Percentiles rank a stretch among this genome's conserved stretches.
phyloP scores from a whole-genome alignment of 163 green algal species.

The Picocystis sp. region DNA sequence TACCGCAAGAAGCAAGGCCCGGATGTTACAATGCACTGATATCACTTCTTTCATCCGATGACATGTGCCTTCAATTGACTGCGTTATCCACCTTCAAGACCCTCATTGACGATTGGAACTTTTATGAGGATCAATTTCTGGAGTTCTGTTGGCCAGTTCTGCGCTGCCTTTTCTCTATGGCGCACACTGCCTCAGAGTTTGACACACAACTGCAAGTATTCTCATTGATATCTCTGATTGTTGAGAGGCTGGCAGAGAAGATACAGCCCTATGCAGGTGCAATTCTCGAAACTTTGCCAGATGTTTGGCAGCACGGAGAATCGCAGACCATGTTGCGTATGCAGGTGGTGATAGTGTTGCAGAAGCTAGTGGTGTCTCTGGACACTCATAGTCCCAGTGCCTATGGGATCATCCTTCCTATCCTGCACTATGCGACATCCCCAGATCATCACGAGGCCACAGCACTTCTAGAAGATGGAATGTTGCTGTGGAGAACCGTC shows the following conservation, averaged over 20 bases:
- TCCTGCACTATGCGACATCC: constrained; percentile 28
- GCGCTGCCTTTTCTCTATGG: constrained; percentile 13
- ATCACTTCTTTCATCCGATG: constrained; percentile 12
- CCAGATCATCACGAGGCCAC: constrained; percentile 25
- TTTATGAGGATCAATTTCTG: constrained; percentile 22
- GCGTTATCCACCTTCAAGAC: constrained; percentile 20
- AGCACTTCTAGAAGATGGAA: constrained; percentile 74
- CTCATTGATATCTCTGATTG: constrained; percentile 25
- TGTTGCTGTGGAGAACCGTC: constrained; percentile 62
- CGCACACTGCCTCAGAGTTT: constrained; percentile 32
- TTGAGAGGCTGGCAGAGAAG: constrained; percentile 24
- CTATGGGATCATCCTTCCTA: constrained; percentile 54
- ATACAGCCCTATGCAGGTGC: constrained; percentile 17
- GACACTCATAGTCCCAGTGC: constrained; percentile 31
- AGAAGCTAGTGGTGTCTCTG: constrained; percentile 59
- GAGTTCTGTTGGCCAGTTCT: constrained; percentile 11
- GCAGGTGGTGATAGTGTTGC: constrained; percentile 48
- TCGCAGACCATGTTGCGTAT: constrained; percentile 26
- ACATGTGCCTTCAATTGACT: constrained; percentile 26
- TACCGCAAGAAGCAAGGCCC: constrained; percentile 24
- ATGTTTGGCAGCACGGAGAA: constrained; percentile 23
- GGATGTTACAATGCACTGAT: constrained; percentile 42
- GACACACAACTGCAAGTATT: constrained; percentile 53
- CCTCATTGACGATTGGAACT: constrained; percentile 58
- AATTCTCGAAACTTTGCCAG: constrained; percentile 15